Conservation (phyloP, 495 filamentous ascomycete species). For the Aspergillus leporis region DNA sequence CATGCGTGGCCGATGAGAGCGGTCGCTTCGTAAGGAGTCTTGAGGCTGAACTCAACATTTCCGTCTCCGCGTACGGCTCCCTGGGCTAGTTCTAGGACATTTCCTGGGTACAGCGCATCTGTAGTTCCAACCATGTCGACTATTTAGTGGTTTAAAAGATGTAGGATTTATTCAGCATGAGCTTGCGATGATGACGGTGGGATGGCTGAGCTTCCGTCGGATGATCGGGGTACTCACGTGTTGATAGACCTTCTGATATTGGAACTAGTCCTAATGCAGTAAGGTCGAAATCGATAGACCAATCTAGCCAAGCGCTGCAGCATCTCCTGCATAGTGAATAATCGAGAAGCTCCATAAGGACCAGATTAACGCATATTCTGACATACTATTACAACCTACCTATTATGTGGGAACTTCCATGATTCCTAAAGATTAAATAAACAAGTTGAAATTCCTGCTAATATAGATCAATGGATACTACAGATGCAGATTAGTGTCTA, state of each 20-base stretch:
- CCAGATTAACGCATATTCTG: too few species aligned
- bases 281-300: not conserved
- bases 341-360: too few species aligned
- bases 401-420: too few species aligned
- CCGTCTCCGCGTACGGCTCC: conserved; percentile 31
- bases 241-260: not conserved
- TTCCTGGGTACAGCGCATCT: conserved; percentile 27
- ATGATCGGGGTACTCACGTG: not conserved
- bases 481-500: too few species aligned
- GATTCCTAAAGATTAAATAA: too few species aligned
- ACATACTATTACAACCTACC: too few species aligned
- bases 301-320: too few species aligned
- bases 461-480: too few species aligned
- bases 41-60: conserved; percentile 52
- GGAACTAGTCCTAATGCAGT: not conserved
- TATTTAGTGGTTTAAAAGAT: not conserved
- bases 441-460: too few species aligned
- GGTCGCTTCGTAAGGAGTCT: conserved; percentile 78
- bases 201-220: not conserved
- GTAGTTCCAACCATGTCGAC: conserved; percentile 28
- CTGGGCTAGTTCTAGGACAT: conserved; percentile 36
- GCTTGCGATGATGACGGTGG: not conserved
- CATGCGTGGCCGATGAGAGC: conserved; percentile 83
- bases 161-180: not conserved
- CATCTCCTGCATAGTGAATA: too few species aligned